These are phyloP conservation scores for Iberis amara DNA, from an alignment of 441 rosid genomes.

Conservation along the genomic window DNA sequence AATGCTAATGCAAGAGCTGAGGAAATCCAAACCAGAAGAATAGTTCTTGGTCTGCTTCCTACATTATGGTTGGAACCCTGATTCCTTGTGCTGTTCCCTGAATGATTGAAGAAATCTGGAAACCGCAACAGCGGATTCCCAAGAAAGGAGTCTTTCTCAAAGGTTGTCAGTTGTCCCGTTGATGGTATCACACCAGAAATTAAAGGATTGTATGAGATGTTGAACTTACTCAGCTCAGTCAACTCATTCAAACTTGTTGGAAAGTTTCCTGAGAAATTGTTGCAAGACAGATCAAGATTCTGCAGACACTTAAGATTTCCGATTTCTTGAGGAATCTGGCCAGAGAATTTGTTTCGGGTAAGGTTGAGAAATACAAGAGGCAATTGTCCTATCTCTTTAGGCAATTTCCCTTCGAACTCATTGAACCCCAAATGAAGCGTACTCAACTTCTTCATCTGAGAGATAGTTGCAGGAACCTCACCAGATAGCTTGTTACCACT, in stretches of 20 bases:
- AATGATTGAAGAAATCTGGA: constrained; percentile 40
- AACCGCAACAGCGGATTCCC: constrained; percentile 63
- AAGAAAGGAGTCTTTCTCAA: constrained; percentile 62
- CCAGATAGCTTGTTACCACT: constrained; percentile 66
- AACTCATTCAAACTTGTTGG: constrained; percentile 53
- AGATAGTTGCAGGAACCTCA: constrained; percentile 50
- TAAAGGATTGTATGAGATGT: constrained; percentile 68
- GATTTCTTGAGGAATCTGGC: constrained; percentile 58
- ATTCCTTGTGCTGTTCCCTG: constrained; percentile 29
- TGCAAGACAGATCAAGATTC: constrained; percentile 71
- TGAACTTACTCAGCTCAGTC: constrained; percentile 64
- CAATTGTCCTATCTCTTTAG: constrained; percentile 48
- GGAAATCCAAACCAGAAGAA: constrained; percentile 23
- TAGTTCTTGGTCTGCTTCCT: constrained; percentile 24
- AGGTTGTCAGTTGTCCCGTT: constrained; percentile 75
- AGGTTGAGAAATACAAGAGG: constrained; percentile 72
- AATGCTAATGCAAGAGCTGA: constrained; percentile 35
- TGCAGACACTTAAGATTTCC: constrained; percentile 56
- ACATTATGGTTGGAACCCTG: constrained; percentile 28
- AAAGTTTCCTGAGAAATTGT: constrained; percentile 72
- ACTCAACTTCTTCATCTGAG: constrained; percentile 54
- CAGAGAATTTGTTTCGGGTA: constrained; percentile 48
- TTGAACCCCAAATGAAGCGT: constrained; percentile 67
- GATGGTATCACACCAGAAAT: constrained; percentile 59
- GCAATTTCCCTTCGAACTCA: constrained; percentile 46